Base-by-base conservation (phyloP, 1,284 basidiomycete species). In the Ceratobasidium sp. region DNA sequence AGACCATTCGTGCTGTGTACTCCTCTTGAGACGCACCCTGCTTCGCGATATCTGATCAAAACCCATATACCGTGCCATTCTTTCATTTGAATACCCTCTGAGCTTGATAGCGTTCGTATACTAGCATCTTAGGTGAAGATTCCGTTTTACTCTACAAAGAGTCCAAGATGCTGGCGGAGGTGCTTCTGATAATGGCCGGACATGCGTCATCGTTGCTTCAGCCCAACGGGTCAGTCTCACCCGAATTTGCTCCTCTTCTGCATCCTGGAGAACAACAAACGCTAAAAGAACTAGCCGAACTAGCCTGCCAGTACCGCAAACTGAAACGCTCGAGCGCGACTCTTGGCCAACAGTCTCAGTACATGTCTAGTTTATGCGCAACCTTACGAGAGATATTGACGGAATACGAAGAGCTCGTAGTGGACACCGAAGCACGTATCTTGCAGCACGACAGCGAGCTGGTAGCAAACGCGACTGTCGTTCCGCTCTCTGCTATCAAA, bases 241-340 rank as follows among this genome's bases (percentile, higher is more conserved):
- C 93, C 2, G 88, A 91, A 0, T 92, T 96, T 81, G 84, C 87
- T 1, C 87, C 91, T 12, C 90, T 95, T 23, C 89, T 97, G 1
- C 95, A 97, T 83, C 95, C 95, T 0, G 95, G 95, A 2, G 95
- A 97, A 84, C 89, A 92, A 72, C 90, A 95, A 83, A 93, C 92
- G 79, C 88, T 97, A 39, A 91, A 94, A 82, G 89, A 90, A 4
- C 89, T 97, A 2, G 93, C 90, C 2, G 87, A 88, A 55, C 90
- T 96, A 61, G 95, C 94, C 0, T 88, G 87, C 51, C 89, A 91
- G 40, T 96, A 96, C 84, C 87, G 90, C 79, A 91, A 87, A 77
- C 91, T 97, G 82, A 73, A 61, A 53, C 73, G 46, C 12, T 88
- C 90, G 15, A 87, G 87, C n/a, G 90, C 91, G 4, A 86, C 87